Percentiles rank a stretch among this genome's conserved stretches.
Evolutionary conservation across 116 monocot genomes (phyloP).

Genomic region (Iris pallida): DNA sequence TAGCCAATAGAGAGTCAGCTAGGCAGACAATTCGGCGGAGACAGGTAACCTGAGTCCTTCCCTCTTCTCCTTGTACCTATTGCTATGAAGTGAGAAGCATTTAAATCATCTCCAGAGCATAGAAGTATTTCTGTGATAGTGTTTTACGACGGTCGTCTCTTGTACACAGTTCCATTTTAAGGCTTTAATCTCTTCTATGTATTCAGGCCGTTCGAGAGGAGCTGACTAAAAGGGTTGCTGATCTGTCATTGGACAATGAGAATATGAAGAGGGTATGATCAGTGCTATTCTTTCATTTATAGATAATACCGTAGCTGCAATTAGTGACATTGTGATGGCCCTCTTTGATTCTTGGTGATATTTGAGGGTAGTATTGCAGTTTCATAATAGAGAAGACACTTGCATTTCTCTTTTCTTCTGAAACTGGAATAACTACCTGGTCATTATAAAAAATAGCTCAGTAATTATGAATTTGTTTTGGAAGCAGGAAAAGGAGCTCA

Average conservation of each 20-base stretch:
- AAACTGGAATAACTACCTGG: not conserved
- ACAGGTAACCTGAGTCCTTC: slow-evolving; percentile 29
- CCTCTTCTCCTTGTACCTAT: too few relatives aligned
- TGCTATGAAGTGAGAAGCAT: too few relatives aligned
- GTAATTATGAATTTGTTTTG: slow-evolving; percentile 1
- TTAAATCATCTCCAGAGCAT: too few relatives aligned
- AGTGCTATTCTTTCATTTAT: not conserved
- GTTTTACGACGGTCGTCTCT: not conserved
- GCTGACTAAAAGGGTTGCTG: slow-evolving; percentile 39
- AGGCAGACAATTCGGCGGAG: slow-evolving; percentile 82
- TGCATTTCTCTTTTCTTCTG: not conserved
- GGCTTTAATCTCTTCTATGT: not conserved
- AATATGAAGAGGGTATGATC: slow-evolving; percentile 43
- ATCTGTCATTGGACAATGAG: slow-evolving; percentile 44
- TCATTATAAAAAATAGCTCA: not conserved
- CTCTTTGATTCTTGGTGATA: too few relatives aligned
- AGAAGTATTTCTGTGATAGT: too few relatives aligned
- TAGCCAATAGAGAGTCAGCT: slow-evolving; percentile 92
- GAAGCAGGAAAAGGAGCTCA: slow-evolving; percentile 40
- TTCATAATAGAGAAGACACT: too few relatives aligned
- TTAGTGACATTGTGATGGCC: too few relatives aligned
- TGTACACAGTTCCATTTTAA: not conserved
- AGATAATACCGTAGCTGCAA: too few relatives aligned
- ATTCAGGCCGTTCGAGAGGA: slow-evolving; percentile 49
- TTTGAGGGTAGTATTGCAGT: too few relatives aligned